Conservation (phyloP, 2,329 filamentous ascomycete species). For the Calonectria hawksworthii region DNA sequence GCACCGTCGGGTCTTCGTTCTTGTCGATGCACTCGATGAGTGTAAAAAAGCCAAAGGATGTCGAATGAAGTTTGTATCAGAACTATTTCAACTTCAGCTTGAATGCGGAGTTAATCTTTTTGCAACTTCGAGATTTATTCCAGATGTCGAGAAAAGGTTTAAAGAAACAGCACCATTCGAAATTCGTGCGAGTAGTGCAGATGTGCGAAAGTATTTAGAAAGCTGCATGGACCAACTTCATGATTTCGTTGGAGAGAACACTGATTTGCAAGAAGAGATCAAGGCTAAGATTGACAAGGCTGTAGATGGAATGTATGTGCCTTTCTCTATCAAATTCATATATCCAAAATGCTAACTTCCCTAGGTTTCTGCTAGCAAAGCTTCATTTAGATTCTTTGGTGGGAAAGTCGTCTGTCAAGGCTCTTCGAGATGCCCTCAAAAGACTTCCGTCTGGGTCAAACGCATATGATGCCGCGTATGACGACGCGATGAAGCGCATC, state of each 20-base stretch:
- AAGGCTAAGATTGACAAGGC: neutral
- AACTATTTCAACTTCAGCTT: neutral
- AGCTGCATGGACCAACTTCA: neutral
- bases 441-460: slow-evolving; percentile 47
- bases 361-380: slow-evolving; percentile 35
- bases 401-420: slow-evolving; percentile 31
- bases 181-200: neutral
- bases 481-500: slow-evolving; percentile 50
- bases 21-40: slow-evolving; percentile 16
- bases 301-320: slow-evolving; percentile 23
- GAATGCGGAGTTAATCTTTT: neutral
- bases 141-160: neutral
- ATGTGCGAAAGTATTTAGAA: neutral
- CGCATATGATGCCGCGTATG: slow-evolving; percentile 45
- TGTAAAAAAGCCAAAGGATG: neutral
- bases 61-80: neutral
- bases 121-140: slow-evolving; percentile 2
- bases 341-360: neutral
- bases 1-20: neutral
- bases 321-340: neutral
- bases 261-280: slow-evolving; percentile 13
- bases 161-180: neutral
- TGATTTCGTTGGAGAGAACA: neutral
- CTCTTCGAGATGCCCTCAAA: slow-evolving; percentile 36
- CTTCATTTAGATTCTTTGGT: slow-evolving; percentile 34